phyloP scores from a whole-genome alignment of 257 asterid species.

The Solanum infundibuliforme region DNA sequence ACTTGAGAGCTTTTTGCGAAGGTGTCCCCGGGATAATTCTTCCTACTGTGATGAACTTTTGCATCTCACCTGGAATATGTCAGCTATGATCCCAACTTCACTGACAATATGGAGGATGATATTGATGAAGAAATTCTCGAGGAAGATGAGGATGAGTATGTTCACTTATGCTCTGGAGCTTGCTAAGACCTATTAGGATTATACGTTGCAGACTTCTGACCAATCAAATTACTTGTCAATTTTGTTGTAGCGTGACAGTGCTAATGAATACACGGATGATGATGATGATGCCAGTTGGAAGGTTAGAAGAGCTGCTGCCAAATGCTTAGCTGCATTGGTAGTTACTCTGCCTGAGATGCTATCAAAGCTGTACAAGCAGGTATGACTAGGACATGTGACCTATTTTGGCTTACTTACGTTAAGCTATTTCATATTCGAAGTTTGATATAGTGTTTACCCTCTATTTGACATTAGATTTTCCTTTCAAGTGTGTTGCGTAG shows the following conservation, averaged over 20 bases:
- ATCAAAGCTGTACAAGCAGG: constrained; percentile 82
- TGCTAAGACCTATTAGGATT: background rate
- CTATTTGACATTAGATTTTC: background rate
- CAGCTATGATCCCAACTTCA: constrained; percentile 95
- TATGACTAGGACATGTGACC: constrained; percentile 10
- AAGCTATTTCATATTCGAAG: background rate
- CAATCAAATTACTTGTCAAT: background rate
- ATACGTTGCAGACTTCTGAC: background rate
- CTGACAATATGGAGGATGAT: constrained; percentile 98
- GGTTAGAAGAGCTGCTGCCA: constrained; percentile 97
- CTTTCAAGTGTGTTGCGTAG: background rate
- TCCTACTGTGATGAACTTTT: constrained; percentile 66
- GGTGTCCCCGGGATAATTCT: constrained; percentile 86
- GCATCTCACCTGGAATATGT: constrained; percentile 77
- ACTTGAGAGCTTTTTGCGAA: constrained; percentile 76
- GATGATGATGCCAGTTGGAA: constrained; percentile 86
- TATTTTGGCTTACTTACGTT: background rate
- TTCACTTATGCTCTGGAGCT: constrained; percentile 2
- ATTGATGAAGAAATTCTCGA: constrained; percentile 69
- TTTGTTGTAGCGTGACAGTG: constrained; percentile 64
- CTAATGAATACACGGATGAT: constrained; percentile 88
- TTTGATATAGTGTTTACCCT: background rate
- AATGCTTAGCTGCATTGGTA: constrained; percentile 83
- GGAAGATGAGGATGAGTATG: constrained; percentile 96
- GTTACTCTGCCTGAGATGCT: constrained; percentile 98